A percentile compares a stretch with the other conserved stretches of the same genome.
Conservation (phyloP, 345 rosid species). For the Linum lewisii region DNA sequence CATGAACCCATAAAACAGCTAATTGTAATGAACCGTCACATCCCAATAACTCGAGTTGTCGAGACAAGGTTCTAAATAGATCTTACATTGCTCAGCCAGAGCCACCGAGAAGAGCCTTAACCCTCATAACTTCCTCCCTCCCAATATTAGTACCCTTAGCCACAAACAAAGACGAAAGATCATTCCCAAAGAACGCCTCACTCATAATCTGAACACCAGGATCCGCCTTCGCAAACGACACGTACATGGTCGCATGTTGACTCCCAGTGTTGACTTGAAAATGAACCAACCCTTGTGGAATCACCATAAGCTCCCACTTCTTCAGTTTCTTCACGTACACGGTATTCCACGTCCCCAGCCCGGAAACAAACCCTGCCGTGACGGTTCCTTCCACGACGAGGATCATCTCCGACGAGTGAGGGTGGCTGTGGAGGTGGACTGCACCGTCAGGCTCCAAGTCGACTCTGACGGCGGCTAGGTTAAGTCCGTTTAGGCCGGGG, state of each 20-base stretch:
- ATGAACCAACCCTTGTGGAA: slow-evolving; percentile 1
- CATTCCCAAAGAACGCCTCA: too few relatives aligned
- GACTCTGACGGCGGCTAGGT: neutral
- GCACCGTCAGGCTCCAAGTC: neutral
- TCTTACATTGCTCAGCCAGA: too few relatives aligned
- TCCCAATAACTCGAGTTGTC: too few relatives aligned
- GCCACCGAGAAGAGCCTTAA: too few relatives aligned
- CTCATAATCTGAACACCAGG: neutral
- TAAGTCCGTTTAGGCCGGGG: neutral
- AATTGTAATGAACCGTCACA: too few relatives aligned
- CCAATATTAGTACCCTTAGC: too few relatives aligned
- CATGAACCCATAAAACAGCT: too few relatives aligned
- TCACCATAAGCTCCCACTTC: neutral
- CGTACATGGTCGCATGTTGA: neutral
- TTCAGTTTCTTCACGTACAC: neutral
- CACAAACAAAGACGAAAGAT: too few relatives aligned
- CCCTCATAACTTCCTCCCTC: too few relatives aligned
- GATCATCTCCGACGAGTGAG: neutral
- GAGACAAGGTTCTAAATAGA: too few relatives aligned
- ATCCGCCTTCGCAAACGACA: neutral
- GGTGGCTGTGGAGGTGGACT: neutral
- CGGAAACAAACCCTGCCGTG: slow-evolving; percentile 2
- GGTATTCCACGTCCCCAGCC: neutral
- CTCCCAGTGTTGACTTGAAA: neutral
- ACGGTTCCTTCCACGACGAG: neutral